Evolutionary conservation across 495 filamentous ascomycete species (phyloP).

Genomic region (Penicillium cataractarum): DNA sequence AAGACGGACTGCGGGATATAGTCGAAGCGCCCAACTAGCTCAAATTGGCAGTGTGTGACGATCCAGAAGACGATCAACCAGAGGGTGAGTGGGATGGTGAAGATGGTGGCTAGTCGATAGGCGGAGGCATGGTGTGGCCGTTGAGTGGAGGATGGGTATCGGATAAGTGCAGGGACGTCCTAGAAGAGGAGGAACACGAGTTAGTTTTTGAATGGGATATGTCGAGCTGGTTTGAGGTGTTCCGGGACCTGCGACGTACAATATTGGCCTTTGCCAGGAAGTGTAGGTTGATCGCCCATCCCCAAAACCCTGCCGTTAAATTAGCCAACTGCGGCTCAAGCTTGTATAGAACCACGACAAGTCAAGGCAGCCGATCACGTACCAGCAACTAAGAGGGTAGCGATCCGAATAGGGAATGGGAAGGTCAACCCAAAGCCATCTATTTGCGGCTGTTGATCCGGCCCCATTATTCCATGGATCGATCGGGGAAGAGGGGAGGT

Average conservation of each 20-base stretch:
- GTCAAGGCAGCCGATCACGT: constrained; percentile 20
- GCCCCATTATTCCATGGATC: constrained; percentile 70
- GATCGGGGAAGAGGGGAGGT: constrained; percentile 13
- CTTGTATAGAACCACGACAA: background rate
- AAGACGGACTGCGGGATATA: constrained; percentile 83
- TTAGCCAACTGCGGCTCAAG: constrained; percentile 1
- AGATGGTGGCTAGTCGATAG: constrained; percentile 78
- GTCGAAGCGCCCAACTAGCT: constrained; percentile 72
- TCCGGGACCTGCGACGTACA: constrained; percentile 44
- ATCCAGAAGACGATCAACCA: constrained; percentile 83
- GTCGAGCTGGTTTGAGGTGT: background rate
- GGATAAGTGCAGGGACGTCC: constrained; percentile 79
- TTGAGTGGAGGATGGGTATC: constrained; percentile 73
- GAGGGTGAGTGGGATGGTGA: constrained; percentile 67
- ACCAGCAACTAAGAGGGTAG: constrained; percentile 80
- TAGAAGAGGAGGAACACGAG: constrained; percentile 26
- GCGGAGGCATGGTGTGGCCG: constrained; percentile 74
- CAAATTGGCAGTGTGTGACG: constrained; percentile 67
- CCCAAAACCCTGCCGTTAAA: constrained; percentile 72
- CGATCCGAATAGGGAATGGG: constrained; percentile 84
- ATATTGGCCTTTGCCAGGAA: constrained; percentile 74
- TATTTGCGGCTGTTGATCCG: constrained; percentile 76
- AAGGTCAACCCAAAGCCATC: constrained; percentile 84
- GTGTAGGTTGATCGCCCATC: constrained; percentile 86
- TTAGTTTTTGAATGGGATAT: constrained; percentile 1